Conservation (phyloP, 164 flowering plant genomes). For the Echeveria elegans region DNA sequence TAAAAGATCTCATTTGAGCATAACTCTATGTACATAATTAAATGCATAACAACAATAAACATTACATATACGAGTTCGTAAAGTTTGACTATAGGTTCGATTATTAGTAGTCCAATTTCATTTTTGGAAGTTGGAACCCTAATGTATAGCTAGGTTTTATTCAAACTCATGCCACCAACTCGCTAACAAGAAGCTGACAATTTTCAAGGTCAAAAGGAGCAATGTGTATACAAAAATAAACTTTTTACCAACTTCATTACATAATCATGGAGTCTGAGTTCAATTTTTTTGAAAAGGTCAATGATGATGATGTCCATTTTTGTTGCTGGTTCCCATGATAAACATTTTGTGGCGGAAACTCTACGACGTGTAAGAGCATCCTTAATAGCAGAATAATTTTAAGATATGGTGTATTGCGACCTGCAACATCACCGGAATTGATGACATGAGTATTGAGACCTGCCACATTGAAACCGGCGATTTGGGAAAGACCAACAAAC, state of each 20-base stretch:
- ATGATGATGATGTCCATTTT: not conserved
- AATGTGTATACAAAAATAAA: not conserved
- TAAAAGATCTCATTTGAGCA: too few species aligned
- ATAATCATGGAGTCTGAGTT: not conserved
- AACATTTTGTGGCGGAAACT: too few species aligned
- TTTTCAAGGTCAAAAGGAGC: slow-evolving; percentile 1
- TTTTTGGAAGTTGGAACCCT: not conserved
- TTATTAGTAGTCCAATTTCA: not conserved
- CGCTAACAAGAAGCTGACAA: slow-evolving; percentile 3
- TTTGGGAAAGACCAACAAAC: too few species aligned
- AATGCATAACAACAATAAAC: not conserved
- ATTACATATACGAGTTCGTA: too few species aligned
- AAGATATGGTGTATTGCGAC: too few species aligned
- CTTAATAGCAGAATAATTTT: too few species aligned
- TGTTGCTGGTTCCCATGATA: not conserved
- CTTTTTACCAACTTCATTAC: not conserved
- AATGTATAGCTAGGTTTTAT: not conserved
- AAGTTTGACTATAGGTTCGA: not conserved
- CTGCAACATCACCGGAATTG: too few species aligned
- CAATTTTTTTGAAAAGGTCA: not conserved
- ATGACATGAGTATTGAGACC: too few species aligned
- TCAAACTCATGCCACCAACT: not conserved
- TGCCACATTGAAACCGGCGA: too few species aligned
- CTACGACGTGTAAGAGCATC: too few species aligned
- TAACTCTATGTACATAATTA: too few species aligned